These are phyloP conservation scores for Xylariaceae sp. DNA, from an alignment of 2,329 filamentous ascomycete genomes.

Conservation along the genomic window DNA sequence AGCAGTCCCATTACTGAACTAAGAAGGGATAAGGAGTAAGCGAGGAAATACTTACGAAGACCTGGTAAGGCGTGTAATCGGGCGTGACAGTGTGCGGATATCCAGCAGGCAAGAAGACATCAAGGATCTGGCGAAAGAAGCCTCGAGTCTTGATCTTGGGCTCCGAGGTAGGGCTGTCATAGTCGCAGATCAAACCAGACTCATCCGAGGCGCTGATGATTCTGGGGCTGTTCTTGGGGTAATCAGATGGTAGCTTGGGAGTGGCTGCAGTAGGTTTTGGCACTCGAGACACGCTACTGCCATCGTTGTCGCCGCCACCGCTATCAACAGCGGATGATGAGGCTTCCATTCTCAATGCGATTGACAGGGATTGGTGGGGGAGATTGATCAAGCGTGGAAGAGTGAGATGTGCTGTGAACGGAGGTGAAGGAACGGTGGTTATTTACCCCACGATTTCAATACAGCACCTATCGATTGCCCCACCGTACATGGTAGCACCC, in stretches of 20 bases:
- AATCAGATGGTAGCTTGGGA: not conserved
- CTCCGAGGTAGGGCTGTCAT: constrained; percentile 52
- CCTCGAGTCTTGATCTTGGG: constrained; percentile 20
- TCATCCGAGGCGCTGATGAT: constrained; percentile 25
- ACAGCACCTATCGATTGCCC: too few species aligned
- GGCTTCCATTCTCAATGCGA: too few species aligned
- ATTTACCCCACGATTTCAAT: too few species aligned
- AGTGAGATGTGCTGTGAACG: too few species aligned
- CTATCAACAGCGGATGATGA: too few species aligned
- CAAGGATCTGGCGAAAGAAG: constrained; percentile 43
- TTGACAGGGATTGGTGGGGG: too few species aligned
- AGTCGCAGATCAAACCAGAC: constrained; percentile 36
- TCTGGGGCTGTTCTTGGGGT: constrained; percentile 14
- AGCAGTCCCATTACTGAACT: too few species aligned
- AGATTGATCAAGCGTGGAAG: too few species aligned
- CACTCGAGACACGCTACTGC: too few species aligned
- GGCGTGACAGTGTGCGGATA: constrained; percentile 81
- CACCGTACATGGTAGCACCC: too few species aligned
- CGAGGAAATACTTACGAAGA: constrained; percentile 35
- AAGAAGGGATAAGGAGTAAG: not conserved
- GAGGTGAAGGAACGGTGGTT: too few species aligned
- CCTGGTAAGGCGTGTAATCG: constrained; percentile 75
- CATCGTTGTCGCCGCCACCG: too few species aligned
- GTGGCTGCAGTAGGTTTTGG: not conserved
- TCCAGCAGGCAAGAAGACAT: constrained; percentile 82